Base-by-base conservation (phyloP, 164 flowering plant species). In the Warburgia ugandensis region DNA sequence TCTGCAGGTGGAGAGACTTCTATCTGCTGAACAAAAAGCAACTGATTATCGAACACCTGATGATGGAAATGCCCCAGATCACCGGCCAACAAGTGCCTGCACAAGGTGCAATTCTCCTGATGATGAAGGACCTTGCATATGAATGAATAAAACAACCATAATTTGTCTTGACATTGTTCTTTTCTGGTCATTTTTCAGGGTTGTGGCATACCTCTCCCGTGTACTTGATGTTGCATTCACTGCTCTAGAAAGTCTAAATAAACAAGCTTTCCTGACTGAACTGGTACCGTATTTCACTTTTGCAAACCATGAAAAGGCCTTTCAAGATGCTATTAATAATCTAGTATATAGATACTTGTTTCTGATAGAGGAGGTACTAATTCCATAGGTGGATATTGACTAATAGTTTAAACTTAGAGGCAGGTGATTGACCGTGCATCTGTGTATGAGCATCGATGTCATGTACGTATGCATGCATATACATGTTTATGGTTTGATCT, bases 71-170 rank as follows among this genome's bases (percentile, higher is more conserved):
- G 81, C 67, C 65, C 96, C 94, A 63, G 99, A 94, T 70, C 97
- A 94, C 67, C 85, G 99, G 45, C 95, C 99, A 50, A 94, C 99
- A 55, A 86, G 52, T 79, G 97, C 99, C 48, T 94, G 97, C 74
- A 81, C 89, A 16, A 80, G 97, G 99, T 89, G 43, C 23, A 27
- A n/a, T 58, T 25, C 38, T 42, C 9, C 16, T 14, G 12, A 16
- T 10, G 13, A 16, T 5, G 11, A 26, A 21, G 29, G 29, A 45
- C 23, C 27, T 19, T 19, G 21, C 2, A 7, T 20, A 16, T 3
- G 14, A 21, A 29, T 11, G 17, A 10, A 16, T 14, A 14, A 37
- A 37, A 37, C 41, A 14, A 37, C 4, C 17, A 3, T 36, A 1
- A 37, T 37, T 4, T 36, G n/a, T 3, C 17, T 12, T 16, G 2